Base-by-base conservation (phyloP, 345 rosid species). In the Eutrema japonicum region DNA sequence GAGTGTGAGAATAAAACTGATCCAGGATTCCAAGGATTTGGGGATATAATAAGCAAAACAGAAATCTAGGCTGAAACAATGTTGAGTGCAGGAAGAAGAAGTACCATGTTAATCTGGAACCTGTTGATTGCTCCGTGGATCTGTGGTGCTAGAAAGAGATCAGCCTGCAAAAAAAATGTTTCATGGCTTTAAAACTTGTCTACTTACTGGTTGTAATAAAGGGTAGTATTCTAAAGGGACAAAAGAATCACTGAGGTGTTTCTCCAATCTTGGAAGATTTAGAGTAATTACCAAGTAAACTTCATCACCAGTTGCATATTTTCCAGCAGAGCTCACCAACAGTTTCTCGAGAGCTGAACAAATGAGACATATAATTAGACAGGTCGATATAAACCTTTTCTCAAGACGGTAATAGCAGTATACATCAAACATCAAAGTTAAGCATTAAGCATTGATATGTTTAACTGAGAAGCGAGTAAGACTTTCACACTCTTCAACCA, bases 41-140 rank as follows among this genome's bases (percentile, higher is more conserved):
- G 38, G 14, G 41, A 65, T 26, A 10, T 2, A 8, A 0, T 9
- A 67, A 2, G 41, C 32, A 51, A 5, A 65, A 38, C n/a, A 51
- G 3, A 66, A 11, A 26, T 4, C 46, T 35, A 33, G 12, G 22
- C 55, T 70, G 65, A 47, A 60, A 60, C 13, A 50, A 33, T 13
- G 14, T 46, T 0, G 9, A 32, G 57, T 47, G 0, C 7, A 10
- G 38, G 4, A 27, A 67, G 13, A 18, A 38, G 4, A 57, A 55
- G 32, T 91, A 93, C 98, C 96, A 88, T 84, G 81, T 85, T 89
- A n/a, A 91, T 58, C 55, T 81, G 73, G 84, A 86, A 89, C 63
- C 85, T 82, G 13, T 66, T 77, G 61, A 81, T 65, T 54, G 84
- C 95, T 33, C 73, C 79, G 22, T 80, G 1, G 76, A 89, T 67